Percentiles rank a stretch among this genome's conserved stretches.
phyloP scores from a whole-genome alignment of 2,329 filamentous ascomycete species.

The Botrytis fabae region DNA sequence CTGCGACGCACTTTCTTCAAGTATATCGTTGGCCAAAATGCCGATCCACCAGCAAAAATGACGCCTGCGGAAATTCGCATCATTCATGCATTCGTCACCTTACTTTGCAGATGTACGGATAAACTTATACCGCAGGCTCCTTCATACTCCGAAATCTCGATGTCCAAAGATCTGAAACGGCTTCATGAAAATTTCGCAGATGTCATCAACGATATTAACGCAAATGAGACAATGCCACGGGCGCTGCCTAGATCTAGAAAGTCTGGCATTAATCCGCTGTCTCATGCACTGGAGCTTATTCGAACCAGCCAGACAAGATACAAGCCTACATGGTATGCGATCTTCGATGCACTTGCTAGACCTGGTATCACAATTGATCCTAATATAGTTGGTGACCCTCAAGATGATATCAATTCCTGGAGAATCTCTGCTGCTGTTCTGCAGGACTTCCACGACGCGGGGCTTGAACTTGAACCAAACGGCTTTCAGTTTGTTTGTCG shows the following conservation, averaged over 20 bases:
- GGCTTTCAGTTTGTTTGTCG: conserved; percentile 37
- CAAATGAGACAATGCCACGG: conserved; percentile 1
- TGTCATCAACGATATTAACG: neutral
- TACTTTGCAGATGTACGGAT: conserved; percentile 46
- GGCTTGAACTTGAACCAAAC: conserved; percentile 36
- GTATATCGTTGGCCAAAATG: conserved; percentile 26
- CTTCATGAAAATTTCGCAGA: neutral
- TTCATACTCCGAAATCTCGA: neutral
- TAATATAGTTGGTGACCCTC: conserved; percentile 26
- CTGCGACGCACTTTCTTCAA: conserved; percentile 29
- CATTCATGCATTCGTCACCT: conserved; percentile 53
- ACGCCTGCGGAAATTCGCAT: conserved; percentile 35
- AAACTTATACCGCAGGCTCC: conserved; percentile 36
- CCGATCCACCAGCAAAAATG: conserved; percentile 20
- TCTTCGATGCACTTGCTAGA: conserved; percentile 45
- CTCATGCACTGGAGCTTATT: conserved; percentile 31
- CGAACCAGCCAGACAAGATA: conserved; percentile 25
- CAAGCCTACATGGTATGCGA: conserved; percentile 46
- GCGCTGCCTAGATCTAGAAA: conserved; percentile 9
- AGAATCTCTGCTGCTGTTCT: conserved; percentile 30
- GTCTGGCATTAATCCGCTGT: conserved; percentile 23
- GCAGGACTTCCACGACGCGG: conserved; percentile 33
- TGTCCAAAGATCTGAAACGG: neutral
- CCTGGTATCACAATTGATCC: conserved; percentile 29
- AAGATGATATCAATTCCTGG: conserved; percentile 37